Percentiles rank a stretch among this genome's conserved stretches.
These are phyloP conservation scores for Trichoderma reesei DNA, from an alignment of 495 filamentous ascomycete genomes.

Conservation along the genomic window DNA sequence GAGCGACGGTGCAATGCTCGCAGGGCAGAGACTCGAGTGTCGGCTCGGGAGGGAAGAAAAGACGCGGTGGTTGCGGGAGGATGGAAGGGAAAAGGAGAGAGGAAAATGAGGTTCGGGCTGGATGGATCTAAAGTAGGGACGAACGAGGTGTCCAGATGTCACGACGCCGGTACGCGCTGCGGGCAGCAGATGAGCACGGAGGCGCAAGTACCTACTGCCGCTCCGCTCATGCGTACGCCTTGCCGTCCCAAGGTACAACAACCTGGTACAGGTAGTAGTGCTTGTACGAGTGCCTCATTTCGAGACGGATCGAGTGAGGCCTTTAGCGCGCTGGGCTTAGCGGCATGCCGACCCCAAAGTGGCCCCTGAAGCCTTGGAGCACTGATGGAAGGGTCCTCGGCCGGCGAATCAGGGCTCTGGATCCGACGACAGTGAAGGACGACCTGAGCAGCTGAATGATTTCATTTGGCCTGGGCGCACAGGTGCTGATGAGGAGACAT, in stretches of 20 bases:
- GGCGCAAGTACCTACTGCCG: background rate
- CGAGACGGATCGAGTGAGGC: background rate
- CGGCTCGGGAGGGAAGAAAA: background rate
- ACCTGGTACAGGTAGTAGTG: background rate
- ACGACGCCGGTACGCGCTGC: background rate
- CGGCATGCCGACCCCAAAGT: background rate
- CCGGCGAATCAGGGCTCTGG: no score
- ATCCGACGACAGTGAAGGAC: no score
- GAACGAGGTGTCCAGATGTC: background rate
- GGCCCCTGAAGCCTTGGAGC: background rate
- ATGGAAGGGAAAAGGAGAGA: background rate
- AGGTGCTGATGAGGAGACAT: no score
- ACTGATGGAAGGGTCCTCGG: no score
- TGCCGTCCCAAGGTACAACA: background rate
- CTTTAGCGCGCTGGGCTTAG: constrained; percentile 5
- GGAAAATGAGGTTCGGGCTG: background rate
- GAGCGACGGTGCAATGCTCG: constrained; percentile 7
- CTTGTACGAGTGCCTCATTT: background rate
- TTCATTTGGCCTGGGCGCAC: no score
- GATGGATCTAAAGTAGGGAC: no score
- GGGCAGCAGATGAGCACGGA: background rate
- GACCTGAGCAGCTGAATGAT: no score
- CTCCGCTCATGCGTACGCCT: background rate
- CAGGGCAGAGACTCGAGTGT: background rate
- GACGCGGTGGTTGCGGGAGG: background rate